Percentiles rank a stretch among this genome's conserved stretches.
Evolutionary conservation across 2,329 filamentous ascomycete genomes (phyloP).

Genomic region (Xylaria sp.): DNA sequence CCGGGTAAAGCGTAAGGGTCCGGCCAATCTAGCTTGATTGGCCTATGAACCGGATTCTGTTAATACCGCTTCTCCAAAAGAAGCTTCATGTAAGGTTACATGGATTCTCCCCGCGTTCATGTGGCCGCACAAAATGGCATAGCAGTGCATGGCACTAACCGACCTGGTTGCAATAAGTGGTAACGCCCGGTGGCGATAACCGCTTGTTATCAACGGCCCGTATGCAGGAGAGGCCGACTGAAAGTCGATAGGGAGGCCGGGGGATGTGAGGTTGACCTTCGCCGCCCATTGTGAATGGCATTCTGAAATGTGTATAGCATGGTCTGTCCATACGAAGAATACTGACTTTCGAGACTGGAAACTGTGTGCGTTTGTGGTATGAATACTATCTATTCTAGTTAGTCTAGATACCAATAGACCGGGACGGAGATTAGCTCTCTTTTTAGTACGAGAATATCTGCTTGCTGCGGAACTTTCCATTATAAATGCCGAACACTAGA

Average conservation of each 20-base stretch:
- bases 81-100: conserved; percentile 26
- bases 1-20: conserved; percentile 5
- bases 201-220: not conserved
- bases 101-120: conserved; percentile 2
- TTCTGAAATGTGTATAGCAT: not conserved
- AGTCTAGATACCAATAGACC: not conserved
- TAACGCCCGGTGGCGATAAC: not conserved
- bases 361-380: not conserved
- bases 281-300: not conserved
- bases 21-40: conserved; percentile 11
- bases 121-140: not conserved
- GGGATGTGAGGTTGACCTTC: not conserved
- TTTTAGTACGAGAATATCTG: conserved; percentile 1
- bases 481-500: not conserved
- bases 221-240: not conserved
- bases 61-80: not conserved
- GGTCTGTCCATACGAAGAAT: not conserved
- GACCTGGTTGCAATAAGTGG: not conserved
- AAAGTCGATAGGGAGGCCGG: not conserved
- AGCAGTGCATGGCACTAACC: not conserved
- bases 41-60: conserved; percentile 2
- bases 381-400: not conserved
- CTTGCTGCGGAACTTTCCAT: not conserved
- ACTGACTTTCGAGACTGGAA: not conserved
- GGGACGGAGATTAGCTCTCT: not conserved